phyloP scores from a whole-genome alignment of 2,329 filamentous ascomycete species.

The Ramichloridium luteum region DNA sequence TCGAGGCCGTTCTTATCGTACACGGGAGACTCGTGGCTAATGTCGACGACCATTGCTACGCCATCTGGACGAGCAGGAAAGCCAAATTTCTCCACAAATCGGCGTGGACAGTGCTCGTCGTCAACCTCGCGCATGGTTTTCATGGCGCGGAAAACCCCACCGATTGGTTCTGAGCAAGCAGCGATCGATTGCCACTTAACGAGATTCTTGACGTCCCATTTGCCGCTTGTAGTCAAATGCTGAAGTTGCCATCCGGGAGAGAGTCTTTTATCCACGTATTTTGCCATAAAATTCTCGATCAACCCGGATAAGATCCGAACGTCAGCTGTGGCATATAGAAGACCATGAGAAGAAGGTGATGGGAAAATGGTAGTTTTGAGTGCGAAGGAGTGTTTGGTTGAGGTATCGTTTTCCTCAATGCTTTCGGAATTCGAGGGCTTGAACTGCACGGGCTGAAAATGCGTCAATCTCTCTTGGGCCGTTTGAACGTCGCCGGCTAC shows the following conservation, averaged over 20 bases:
- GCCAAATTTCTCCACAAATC: conserved; percentile 58
- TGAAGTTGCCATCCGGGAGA: conserved; percentile 84
- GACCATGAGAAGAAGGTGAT: conserved; percentile 65
- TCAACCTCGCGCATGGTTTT: conserved; percentile 90
- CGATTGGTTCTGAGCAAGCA: conserved; percentile 45
- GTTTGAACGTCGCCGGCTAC: conserved; percentile 9
- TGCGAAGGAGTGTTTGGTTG: conserved; percentile 26
- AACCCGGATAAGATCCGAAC: conserved; percentile 68
- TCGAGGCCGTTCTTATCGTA: conserved; percentile 56
- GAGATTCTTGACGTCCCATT: conserved; percentile 97
- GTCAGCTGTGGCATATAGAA: conserved; percentile 67
- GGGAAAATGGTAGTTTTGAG: conserved; percentile 62
- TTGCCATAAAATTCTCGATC: conserved; percentile 68
- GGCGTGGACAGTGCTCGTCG: conserved; percentile 61
- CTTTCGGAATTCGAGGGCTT: neutral
- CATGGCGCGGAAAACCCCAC: conserved; percentile 70
- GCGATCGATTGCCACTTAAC: conserved; percentile 64
- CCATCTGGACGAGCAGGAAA: conserved; percentile 48
- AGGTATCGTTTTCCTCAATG: conserved; percentile 12
- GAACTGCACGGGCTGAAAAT: neutral
- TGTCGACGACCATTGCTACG: conserved; percentile 56
- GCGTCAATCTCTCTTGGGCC: conserved; percentile 5
- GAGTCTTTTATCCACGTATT: conserved; percentile 63
- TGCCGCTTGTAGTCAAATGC: conserved; percentile 75
- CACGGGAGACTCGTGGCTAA: conserved; percentile 79